Percentiles rank a stretch among this genome's conserved stretches.
phyloP scores from a whole-genome alignment of 2,329 filamentous ascomycete species.

The Paraphoma chrysanthemicola region DNA sequence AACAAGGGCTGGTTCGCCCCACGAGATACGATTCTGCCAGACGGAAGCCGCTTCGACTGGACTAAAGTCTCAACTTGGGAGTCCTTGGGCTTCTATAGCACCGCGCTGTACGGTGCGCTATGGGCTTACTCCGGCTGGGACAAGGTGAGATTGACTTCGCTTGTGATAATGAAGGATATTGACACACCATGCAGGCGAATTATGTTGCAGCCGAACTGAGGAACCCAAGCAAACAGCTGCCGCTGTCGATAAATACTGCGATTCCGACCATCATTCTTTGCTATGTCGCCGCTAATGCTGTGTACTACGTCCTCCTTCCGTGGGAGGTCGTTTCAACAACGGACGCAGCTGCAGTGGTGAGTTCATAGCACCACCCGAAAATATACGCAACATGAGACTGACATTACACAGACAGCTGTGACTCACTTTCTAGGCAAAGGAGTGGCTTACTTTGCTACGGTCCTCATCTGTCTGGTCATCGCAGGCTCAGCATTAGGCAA shows the following conservation, averaged over 20 bases:
- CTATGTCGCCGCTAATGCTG: constrained; percentile 66
- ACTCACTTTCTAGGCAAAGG: constrained; percentile 61
- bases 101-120: constrained; percentile 56
- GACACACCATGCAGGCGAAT: constrained; percentile 33
- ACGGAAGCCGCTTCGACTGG: constrained; percentile 44
- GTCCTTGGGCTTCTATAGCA: constrained; percentile 65
- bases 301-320: constrained; percentile 68
- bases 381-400: neutral
- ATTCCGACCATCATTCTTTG: constrained; percentile 67
- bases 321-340: constrained; percentile 66
- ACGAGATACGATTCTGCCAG: constrained; percentile 35
- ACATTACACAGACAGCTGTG: constrained; percentile 34
- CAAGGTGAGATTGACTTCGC: constrained; percentile 28
- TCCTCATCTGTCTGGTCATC: constrained; percentile 67
- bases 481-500: constrained; percentile 68
- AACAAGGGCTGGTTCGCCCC: constrained; percentile 41
- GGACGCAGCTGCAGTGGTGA: constrained; percentile 69
- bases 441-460: constrained; percentile 59
- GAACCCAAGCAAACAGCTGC: constrained; percentile 54
- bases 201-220: constrained; percentile 47
- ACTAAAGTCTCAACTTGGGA: constrained; percentile 60
- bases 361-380: constrained; percentile 15
- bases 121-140: constrained; percentile 49
- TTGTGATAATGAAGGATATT: constrained; percentile 1
- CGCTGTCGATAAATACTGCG: constrained; percentile 67